Base-by-base conservation (phyloP, 768 basidiomycete species). In the Kwoniella newhampshirensis region DNA sequence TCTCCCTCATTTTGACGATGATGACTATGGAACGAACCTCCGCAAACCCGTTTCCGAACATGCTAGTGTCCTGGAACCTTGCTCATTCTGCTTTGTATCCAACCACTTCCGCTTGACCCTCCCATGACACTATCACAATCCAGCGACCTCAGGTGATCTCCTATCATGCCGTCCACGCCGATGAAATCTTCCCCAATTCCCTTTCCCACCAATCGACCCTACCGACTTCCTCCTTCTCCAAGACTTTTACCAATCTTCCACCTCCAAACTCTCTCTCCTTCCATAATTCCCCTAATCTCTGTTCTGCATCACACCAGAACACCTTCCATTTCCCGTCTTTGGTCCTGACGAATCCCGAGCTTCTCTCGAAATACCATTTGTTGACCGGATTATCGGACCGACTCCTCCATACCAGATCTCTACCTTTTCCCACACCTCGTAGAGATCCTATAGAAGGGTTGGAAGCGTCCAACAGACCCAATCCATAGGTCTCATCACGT, bases 271-370 rank as follows among this genome's bases (percentile, higher is more conserved):
- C 72, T 44, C 70, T 61, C 56, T 45, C 59, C 55, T 44, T 61
- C 77, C 44, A 58, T 13, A 61, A 59, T 47, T 62, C 68, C 75
- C 83, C 85, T 25, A 93, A 77, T 50, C 87, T 81, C 77, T 87
- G 89, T 79, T 98, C 94, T 0, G 87, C 91, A 78, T 99, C 96
- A 76, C 93, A 96, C 96, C 96, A 99, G 77, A 99, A 99, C 67
- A 99, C 76, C 42, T 91, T 85, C 90, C 94, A 99, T 23, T 85
- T 80, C 21, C 62, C 57, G 37, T 67, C 63, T 32, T 41, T 54
- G 9, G 53, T 64, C 28, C 41, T 53, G 36, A 91, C 60, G 78
- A 97, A 93, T 18, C 96, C 96, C 18, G 87, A 87, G 73, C 87
- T 89, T 30, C 96, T 85, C 71, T 99, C 96, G 64, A 91, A 97